Conservation (phyloP, 2,329 filamentous ascomycete genomes). For the Colletotrichum cordylinicola region DNA sequence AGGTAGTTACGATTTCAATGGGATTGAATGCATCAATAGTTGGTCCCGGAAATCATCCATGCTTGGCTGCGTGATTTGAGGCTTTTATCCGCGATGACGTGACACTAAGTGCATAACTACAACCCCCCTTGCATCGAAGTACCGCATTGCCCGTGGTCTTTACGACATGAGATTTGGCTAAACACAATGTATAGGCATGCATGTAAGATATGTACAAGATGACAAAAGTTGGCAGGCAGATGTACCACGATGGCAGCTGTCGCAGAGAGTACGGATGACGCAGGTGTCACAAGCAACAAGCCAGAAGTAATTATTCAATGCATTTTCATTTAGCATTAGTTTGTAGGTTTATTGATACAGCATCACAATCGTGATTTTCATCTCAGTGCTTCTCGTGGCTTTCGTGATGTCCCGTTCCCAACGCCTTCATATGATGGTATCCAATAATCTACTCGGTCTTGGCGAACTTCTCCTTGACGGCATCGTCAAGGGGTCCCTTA, state of each 20-base stretch:
- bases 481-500: conserved; percentile 65
- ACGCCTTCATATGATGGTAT: neutral
- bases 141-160: too few relatives aligned
- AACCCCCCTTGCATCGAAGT: neutral
- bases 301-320: neutral
- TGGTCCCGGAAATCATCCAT: too few relatives aligned
- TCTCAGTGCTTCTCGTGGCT: neutral
- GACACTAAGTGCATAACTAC: neutral
- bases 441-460: conserved; percentile 42
- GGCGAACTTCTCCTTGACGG: conserved; percentile 64
- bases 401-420: neutral
- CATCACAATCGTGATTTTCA: conserved; percentile 7
- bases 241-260: neutral
- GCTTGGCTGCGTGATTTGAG: neutral
- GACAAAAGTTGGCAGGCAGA: too few relatives aligned
- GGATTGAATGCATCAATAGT: neutral
- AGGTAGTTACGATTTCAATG: neutral
- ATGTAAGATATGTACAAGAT: neutral
- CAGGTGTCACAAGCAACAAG: neutral
- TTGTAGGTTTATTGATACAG: neutral
- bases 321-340: neutral
- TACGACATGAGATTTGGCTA: too few relatives aligned
- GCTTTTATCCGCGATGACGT: neutral
- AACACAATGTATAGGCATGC: neutral
- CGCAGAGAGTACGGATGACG: neutral